Evolutionary conservation across 768 basidiomycete genomes (phyloP), one percentile per base, ranked within the genome.

Genomic region (Xerocomus potaroensis): DNA sequence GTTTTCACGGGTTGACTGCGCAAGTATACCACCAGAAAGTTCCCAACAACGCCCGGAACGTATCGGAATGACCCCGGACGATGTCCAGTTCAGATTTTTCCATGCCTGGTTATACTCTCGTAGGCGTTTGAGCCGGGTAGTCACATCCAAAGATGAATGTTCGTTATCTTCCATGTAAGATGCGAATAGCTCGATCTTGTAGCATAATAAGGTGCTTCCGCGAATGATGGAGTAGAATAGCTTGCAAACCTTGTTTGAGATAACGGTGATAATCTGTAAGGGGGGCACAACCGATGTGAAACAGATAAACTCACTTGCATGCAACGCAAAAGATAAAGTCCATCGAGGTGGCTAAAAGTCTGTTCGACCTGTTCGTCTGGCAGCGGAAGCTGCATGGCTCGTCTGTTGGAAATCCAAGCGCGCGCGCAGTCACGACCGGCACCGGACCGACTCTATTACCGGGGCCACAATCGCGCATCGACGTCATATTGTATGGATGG

Each of bases 1-100:
- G 12, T 50, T 48, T 31, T 49, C 38, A 11, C 14, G 21, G n/a
- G 45, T 50, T 4, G 58, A 58, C 15, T 65, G 63, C 1, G 58
- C 64, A 19, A 71, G 55, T 15, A 71, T 54, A 42, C 69, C 69
- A 39, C 66, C 64, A 8, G 56, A 51, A 37, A 71, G 51, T 41
- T 70, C 69, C 69, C 70, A 70, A 18, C 53, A 50, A 16, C 49
- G 30, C 1, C 66, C 59, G 3, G 49, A 42, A 22, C 39, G 33
- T 43, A 58, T 53, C 6, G 53, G 42, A 5, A 60, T 55, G 12
- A 40, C 22, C 2, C 44, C 47, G 9, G n/a, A 44, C 2, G 54
- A 48, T 1, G 57, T 12, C 50, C 56, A 66, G 5, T 47, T 8
- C 44, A 70, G 48, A 21, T 53, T 15, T 32, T 61, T 50, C 69